Evolutionary conservation across 768 basidiomycete genomes (phyloP), one percentile per base, ranked within the genome.

Genomic region (Termitomyces sp.): DNA sequence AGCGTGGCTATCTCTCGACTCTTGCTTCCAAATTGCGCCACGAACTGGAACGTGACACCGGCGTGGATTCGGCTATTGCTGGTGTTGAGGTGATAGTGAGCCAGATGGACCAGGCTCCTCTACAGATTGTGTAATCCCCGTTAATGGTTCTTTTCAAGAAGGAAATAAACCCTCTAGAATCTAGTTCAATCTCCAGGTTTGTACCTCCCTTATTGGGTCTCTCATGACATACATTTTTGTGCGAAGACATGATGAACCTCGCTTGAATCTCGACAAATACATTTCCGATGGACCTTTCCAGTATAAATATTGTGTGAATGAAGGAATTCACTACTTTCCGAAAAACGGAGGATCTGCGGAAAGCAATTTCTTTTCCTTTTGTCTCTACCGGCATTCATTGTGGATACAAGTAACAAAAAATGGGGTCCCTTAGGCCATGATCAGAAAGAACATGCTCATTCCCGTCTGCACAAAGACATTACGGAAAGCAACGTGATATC

Each of bases 1-100:
- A 98, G 73, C 89, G 95, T 31, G 93, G 93, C 0, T 98, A 92
- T 72, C 86, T 98, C 52, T 82, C 86, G 16, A 73, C 83, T 22
- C 80, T 98, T 31, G 85, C 86, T 36, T 69, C 74, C 12, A 86
- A 83, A 70, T 75, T 98, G 57, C 65, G 68, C 56, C 60, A 65
- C 45, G 81, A 86, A 67, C 72, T 89, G 56, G 69, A 62, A 36
- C 68, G 70, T 41, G 63, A 70, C 48, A 68, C 67, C 18, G 66
- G 61, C 56, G 63, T 60, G 56, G 64, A 65, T 43, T 59, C 69
- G 56, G 70, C 65, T 39, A 66, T 77, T 56, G 68, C 65, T 35
- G 76, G 71, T 22, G 66, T 84, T 59, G 80, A 87, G 54, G 81
- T 98, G 31, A 65, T 84, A 41, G 80, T 97, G 63, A 94, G 91